These are phyloP conservation scores for Papiliotrema nemorosa DNA, from an alignment of 1,284 basidiomycete species.

Conservation along the genomic window DNA sequence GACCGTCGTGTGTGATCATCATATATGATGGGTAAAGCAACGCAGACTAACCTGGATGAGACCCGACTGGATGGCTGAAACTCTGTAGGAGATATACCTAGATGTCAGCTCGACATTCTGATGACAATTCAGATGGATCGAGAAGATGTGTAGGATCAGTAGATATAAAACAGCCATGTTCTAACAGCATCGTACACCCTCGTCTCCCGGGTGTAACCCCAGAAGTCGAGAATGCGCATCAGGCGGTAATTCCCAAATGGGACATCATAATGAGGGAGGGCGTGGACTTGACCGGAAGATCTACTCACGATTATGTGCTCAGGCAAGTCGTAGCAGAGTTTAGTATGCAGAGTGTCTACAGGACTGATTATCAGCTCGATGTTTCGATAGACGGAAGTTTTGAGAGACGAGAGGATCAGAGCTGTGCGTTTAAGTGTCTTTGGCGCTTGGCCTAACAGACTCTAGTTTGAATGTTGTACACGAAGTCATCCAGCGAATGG, in stretches of 20 bases:
- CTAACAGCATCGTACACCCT: conserved; percentile 37
- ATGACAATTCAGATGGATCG: neutral
- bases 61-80: neutral
- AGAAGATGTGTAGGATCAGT: conserved; percentile 35
- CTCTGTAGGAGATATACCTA: neutral
- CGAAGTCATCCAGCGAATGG: conserved; percentile 41
- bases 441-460: conserved; percentile 50
- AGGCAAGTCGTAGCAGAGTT: too few relatives aligned
- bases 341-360: neutral
- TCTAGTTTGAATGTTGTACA: conserved; percentile 50
- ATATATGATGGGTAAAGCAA: conserved; percentile 24
- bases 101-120: conserved; percentile 15
- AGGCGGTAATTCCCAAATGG: conserved; percentile 50
- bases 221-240: conserved; percentile 28
- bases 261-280: conserved; percentile 37
- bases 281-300: neutral
- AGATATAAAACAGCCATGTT: conserved; percentile 51
- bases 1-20: conserved; percentile 50
- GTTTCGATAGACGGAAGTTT: neutral
- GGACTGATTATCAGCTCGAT: neutral
- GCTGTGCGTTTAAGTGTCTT: conserved; percentile 49
- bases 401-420: conserved; percentile 30
- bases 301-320: too few relatives aligned
- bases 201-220: conserved; percentile 33
- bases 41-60: neutral